Evolutionary conservation across 495 filamentous ascomycete species (phyloP).

Genomic region (Penicillium coffeae): DNA sequence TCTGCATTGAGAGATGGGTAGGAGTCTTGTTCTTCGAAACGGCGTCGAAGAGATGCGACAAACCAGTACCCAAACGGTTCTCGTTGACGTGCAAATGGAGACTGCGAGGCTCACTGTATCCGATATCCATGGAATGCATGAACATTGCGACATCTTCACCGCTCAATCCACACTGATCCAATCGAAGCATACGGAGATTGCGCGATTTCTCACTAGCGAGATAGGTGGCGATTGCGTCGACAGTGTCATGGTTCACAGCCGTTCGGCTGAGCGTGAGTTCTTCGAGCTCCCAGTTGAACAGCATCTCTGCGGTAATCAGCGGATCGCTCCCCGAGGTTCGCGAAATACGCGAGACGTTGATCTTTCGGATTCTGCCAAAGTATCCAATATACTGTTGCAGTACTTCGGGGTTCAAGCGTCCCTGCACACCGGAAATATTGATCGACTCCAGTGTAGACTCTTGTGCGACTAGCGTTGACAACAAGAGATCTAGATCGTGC

Average conservation of each 20-base stretch:
- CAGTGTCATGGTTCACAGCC: conserved; percentile 52
- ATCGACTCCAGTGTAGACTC: conserved; percentile 70
- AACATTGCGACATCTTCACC: conserved; percentile 75
- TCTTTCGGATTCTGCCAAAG: conserved; percentile 65
- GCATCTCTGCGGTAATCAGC: conserved; percentile 60
- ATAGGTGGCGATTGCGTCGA: conserved; percentile 60
- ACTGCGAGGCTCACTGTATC: conserved; percentile 52
- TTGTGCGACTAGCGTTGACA: conserved; percentile 51
- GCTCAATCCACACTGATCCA: conserved; percentile 78
- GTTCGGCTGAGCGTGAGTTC: conserved; percentile 67
- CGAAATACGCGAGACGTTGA: conserved; percentile 67
- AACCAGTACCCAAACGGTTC: conserved; percentile 73
- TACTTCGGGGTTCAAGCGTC: conserved; percentile 61
- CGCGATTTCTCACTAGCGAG: conserved; percentile 60
- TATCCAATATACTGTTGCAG: conserved; percentile 61
- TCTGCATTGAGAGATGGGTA: conserved; percentile 69
- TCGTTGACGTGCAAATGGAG: conserved; percentile 76
- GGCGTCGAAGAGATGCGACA: conserved; percentile 63
- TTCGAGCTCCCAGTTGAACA: conserved; percentile 71
- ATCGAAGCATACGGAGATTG: conserved; percentile 60
- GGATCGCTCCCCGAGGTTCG: conserved; percentile 60
- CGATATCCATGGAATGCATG: conserved; percentile 64
- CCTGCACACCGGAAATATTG: conserved; percentile 72
- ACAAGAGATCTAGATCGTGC: conserved; percentile 41
- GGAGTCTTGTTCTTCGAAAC: conserved; percentile 64